Base-by-base conservation (phyloP, 345 rosid species). In the Populus tremula region DNA sequence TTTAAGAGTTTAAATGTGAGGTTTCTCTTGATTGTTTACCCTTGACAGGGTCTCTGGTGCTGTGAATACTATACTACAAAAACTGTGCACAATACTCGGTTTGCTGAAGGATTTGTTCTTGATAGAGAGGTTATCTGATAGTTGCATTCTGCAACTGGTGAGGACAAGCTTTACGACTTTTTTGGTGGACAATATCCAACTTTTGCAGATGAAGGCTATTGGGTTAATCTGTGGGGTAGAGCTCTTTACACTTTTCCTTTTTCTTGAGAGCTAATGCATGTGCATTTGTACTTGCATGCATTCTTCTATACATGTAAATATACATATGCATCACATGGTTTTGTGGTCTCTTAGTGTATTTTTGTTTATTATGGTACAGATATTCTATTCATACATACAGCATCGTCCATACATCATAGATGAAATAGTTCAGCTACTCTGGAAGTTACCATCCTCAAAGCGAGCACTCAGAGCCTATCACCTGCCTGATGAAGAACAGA, bases 401-500 rank as follows among this genome's bases (percentile, higher is more conserved):
- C 99, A 96, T 84, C 92, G 98, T 38, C 77, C 89, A 1, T 91
- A 94, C 86, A 85, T 96, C 77, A 81, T 96, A 68, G 99, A 96
- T 77, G 99, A 96, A 87, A 80, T 90, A 77, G 87, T 89, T 82
- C 99, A 91, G 77, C 84, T 96, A 73, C 88, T 96, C 17, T 94
- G 93, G 95, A 96, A 94, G 87, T 82, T 96, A 72, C 98, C 98
- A 67, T 81, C 83, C 79, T 90, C 98, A 21, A 94, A 90, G 84
- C 89, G 97, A 74, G 97, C 89, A 4, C 72, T 86, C 72, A 90
- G 98, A 83, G 79, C 98, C 8, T 92, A 94, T 90, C 97, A 84
- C 78, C 90, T 96, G 17, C 98, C 99, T 68, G 99, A 94, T 88
- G 99, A 96, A 85, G 99, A 96, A 81, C 97, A 94, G 77, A 90